phyloP scores from a whole-genome alignment of 2,329 filamentous ascomycete genomes.

The Sclerotinia glacialis region DNA sequence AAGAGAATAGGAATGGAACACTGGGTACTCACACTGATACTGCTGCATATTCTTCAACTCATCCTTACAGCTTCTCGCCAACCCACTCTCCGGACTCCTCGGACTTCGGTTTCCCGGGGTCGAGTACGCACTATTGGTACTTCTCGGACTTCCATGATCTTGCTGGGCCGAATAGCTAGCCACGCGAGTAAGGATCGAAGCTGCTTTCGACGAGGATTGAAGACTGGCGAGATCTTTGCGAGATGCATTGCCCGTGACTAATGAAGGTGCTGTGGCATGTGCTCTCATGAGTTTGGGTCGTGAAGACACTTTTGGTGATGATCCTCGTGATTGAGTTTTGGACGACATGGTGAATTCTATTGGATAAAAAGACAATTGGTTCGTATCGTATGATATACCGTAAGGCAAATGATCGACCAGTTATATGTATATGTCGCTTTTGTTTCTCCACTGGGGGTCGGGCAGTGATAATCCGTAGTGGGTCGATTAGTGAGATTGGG shows the following conservation, averaged over 20 bases:
- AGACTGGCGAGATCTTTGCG: conserved; percentile 51
- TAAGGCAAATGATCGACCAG: conserved; percentile 11
- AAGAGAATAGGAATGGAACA: neutral
- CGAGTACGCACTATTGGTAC: conserved; percentile 22
- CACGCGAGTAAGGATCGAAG: conserved; percentile 54
- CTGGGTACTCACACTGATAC: conserved; percentile 19
- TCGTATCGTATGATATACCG: neutral
- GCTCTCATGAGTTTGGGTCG: conserved; percentile 55
- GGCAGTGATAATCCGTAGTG: conserved; percentile 8
- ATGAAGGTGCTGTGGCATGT: conserved; percentile 55
- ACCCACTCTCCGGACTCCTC: conserved; percentile 29
- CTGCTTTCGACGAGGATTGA: conserved; percentile 50
- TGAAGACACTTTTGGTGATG: conserved; percentile 43
- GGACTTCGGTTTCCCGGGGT: conserved; percentile 19
- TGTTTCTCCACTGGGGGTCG: conserved; percentile 15
- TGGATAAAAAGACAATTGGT: neutral
- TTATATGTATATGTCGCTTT: neutral
- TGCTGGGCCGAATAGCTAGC: conserved; percentile 49
- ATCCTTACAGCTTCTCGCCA: conserved; percentile 29
- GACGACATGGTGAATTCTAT: conserved; percentile 37
- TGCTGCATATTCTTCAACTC: conserved; percentile 18
- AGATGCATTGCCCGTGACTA: conserved; percentile 55
- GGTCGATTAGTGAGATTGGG: conserved; percentile 8
- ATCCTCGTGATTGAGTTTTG: conserved; percentile 41
- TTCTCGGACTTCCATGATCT: conserved; percentile 32